These are phyloP conservation scores for Rhizopogon vinicolor DNA, from an alignment of 768 basidiomycete genomes.

Conservation along the genomic window DNA sequence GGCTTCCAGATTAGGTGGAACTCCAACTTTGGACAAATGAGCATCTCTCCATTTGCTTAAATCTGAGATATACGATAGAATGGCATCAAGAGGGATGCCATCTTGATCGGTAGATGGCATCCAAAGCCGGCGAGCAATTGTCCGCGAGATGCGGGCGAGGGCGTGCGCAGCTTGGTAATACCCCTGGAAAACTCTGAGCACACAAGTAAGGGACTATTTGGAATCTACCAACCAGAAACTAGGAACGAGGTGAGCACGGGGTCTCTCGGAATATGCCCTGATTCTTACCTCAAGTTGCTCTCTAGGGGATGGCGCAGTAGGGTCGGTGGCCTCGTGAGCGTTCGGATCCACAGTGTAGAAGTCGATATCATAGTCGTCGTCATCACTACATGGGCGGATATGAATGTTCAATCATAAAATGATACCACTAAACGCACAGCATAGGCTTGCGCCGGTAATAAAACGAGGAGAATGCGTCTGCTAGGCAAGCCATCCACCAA, in stretches of 20 bases:
- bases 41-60: constrained; percentile 73
- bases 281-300: constrained; percentile 72
- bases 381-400: constrained; percentile 44
- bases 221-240: constrained; percentile 62
- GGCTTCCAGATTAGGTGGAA: constrained; percentile 77
- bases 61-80: constrained; percentile 50
- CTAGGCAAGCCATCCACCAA: constrained; percentile 90
- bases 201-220: neutral
- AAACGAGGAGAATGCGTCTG: constrained; percentile 77
- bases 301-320: constrained; percentile 56
- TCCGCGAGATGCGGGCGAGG: constrained; percentile 76
- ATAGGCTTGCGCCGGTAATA: constrained; percentile 85
- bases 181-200: constrained; percentile 42
- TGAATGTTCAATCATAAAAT: constrained; percentile 13
- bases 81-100: constrained; percentile 69
- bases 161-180: constrained; percentile 83
- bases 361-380: constrained; percentile 87
- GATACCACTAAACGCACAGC: constrained; percentile 38
- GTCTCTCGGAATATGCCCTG: neutral
- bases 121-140: constrained; percentile 81
- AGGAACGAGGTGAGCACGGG: constrained; percentile 6
- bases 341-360: constrained; percentile 76
- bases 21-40: constrained; percentile 75
- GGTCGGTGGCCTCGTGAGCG: constrained; percentile 42
- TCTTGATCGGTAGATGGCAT: constrained; percentile 69